Evolutionary conservation across 805 yeast genomes (phyloP).

Genomic region (Yarrowia phangngaensis): DNA sequence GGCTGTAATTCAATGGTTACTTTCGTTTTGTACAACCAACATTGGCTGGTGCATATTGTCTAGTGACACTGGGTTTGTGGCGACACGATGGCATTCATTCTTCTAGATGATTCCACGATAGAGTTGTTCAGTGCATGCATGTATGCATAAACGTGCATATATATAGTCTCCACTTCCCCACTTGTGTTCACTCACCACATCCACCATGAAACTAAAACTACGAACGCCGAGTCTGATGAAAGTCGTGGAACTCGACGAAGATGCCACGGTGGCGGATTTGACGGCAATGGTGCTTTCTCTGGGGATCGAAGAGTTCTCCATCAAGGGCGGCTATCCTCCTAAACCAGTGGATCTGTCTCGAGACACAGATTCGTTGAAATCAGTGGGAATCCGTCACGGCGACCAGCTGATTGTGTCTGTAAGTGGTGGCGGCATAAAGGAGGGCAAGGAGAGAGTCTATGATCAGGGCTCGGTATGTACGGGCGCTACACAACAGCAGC

Average conservation of each 20-base stretch:
- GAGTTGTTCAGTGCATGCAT: too few relatives aligned
- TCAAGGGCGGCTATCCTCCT: conserved; percentile 64
- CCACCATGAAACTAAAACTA: conserved; percentile 39
- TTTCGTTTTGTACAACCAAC: too few relatives aligned
- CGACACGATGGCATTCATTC: too few relatives aligned
- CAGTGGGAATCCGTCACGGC: conserved; percentile 52
- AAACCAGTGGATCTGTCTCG: conserved; percentile 42
- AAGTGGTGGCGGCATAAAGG: too few relatives aligned
- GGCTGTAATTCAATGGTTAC: too few relatives aligned
- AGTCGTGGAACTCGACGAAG: conserved; percentile 43
- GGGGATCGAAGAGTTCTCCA: conserved; percentile 28
- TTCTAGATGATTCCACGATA: too few relatives aligned
- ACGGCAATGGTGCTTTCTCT: conserved; percentile 30
- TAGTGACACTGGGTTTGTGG: too few relatives aligned
- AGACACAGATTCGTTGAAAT: conserved; percentile 32
- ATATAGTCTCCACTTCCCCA: not conserved
- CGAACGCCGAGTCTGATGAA: conserved; percentile 35
- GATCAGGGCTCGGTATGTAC: too few relatives aligned
- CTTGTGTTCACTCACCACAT: not conserved
- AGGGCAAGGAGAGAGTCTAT: too few relatives aligned
- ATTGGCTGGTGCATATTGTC: too few relatives aligned
- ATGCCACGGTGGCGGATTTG: conserved; percentile 41
- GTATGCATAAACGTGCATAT: too few relatives aligned
- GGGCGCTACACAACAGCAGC: too few relatives aligned
- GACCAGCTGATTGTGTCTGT: conserved; percentile 57